Conservation (phyloP, 2,329 filamentous ascomycete genomes). For the Fusarium nygamai region DNA sequence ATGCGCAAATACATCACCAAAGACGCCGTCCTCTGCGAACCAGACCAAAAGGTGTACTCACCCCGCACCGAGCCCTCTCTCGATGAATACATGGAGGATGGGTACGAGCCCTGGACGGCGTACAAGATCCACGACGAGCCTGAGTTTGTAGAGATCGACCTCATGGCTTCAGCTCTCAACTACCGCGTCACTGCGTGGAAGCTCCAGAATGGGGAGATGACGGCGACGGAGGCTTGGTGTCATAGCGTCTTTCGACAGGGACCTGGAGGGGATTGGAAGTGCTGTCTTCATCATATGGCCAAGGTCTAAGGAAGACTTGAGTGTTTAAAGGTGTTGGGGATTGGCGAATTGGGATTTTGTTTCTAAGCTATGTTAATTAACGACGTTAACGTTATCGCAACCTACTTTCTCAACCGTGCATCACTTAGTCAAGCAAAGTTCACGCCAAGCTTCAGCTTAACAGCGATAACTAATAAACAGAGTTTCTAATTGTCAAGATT, state of each 20-base stretch:
- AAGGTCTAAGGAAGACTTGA: constrained; percentile 19
- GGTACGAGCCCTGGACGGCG: constrained; percentile 49
- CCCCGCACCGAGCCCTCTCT: constrained; percentile 46
- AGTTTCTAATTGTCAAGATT: constrained; percentile 18
- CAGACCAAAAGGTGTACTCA: constrained; percentile 46
- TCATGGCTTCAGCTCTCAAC: constrained; percentile 47
- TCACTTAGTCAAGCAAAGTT: not conserved
- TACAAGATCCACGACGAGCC: constrained; percentile 50
- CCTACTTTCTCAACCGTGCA: not conserved
- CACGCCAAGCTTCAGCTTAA: not conserved
- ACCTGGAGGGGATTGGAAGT: constrained; percentile 49
- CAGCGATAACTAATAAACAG: constrained; percentile 6
- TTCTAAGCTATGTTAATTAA: constrained; percentile 19
- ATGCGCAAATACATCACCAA: constrained; percentile 49
- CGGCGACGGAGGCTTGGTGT: constrained; percentile 48
- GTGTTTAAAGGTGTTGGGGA: constrained; percentile 29
- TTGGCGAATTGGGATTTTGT: constrained; percentile 25
- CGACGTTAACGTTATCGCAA: constrained; percentile 3
- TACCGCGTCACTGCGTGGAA: constrained; percentile 49
- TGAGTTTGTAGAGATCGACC: constrained; percentile 51
- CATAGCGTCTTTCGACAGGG: constrained; percentile 48
- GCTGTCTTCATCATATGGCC: constrained; percentile 49
- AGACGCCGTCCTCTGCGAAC: constrained; percentile 47
- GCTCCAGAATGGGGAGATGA: constrained; percentile 44
- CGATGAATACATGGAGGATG: constrained; percentile 46